phyloP scores from a whole-genome alignment of 148 eudicot species.

The Polygonum aviculare region DNA sequence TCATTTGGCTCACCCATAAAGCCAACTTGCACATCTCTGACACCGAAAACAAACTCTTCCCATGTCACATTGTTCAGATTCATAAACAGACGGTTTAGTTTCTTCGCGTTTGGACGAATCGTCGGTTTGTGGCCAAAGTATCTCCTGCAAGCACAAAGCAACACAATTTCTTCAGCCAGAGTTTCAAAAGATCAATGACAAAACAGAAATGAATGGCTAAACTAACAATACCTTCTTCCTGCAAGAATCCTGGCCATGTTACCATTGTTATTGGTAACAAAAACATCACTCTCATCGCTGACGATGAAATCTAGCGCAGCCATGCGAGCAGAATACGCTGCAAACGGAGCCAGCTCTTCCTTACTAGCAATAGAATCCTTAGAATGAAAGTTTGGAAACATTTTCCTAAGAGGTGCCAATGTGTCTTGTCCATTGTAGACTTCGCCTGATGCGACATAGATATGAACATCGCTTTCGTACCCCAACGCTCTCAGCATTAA shows the following conservation, averaged over 20 bases:
- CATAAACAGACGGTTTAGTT: constrained; percentile 69
- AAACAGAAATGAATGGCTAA: background rate
- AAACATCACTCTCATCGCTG: constrained; percentile 92
- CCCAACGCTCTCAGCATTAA: constrained; percentile 89
- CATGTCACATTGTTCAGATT: constrained; percentile 55
- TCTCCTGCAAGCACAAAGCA: constrained; percentile 40
- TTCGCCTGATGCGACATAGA: constrained; percentile 96
- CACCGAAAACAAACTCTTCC: constrained; percentile 71
- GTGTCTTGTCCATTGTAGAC: constrained; percentile 95
- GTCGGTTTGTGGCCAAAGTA: constrained; percentile 96
- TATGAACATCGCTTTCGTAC: constrained; percentile 61
- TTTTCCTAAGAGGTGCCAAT: constrained; percentile 68
- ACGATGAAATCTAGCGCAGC: constrained; percentile 97
- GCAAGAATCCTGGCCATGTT: constrained; percentile 99
- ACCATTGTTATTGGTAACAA: constrained; percentile 91
- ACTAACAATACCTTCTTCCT: constrained; percentile 63
- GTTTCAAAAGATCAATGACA: background rate
- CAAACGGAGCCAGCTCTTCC: constrained; percentile 57
- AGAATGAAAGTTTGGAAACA: constrained; percentile 87
- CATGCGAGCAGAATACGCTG: constrained; percentile 84
- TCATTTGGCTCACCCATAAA: constrained; percentile 98
- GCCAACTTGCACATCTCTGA: constrained; percentile 78
- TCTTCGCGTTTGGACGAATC: constrained; percentile 87
- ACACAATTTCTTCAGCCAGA: background rate
- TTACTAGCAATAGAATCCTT: constrained; percentile 70